These are phyloP conservation scores for Jacaranda mimosifolia DNA, from an alignment of 257 asterid species.

Conservation along the genomic window DNA sequence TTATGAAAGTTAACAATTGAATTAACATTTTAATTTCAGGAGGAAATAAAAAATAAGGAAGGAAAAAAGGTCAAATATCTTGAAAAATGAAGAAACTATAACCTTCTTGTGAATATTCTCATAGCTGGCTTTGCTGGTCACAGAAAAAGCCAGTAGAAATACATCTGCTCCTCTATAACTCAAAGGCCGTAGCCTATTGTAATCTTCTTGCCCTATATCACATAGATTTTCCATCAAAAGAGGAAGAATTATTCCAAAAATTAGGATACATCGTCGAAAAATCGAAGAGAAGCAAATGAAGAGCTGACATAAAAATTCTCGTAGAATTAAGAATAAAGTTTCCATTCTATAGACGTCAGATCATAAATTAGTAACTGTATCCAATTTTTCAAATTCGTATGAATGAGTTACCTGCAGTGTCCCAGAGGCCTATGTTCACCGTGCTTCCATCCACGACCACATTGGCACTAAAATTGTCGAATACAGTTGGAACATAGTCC, in stretches of 20 bases:
- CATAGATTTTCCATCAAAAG: not conserved
- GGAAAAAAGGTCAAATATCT: not conserved
- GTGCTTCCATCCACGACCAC: constrained; percentile 82
- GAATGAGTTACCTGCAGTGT: constrained; percentile 70
- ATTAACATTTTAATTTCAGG: not conserved
- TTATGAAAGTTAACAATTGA: not conserved
- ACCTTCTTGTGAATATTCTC: constrained; percentile 84
- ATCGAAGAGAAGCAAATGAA: no score
- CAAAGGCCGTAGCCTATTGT: constrained; percentile 81
- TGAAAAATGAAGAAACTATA: not conserved
- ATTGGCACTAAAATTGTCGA: constrained; percentile 87
- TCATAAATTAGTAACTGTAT: no score
- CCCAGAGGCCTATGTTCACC: constrained; percentile 90
- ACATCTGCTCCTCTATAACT: constrained; percentile 90
- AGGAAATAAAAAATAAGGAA: not conserved
- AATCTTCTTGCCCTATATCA: constrained; percentile 80
- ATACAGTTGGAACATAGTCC: constrained; percentile 93
- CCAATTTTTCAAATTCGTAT: no score
- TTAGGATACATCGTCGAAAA: no score
- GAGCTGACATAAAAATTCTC: no score
- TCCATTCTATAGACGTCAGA: no score
- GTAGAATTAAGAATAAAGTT: no score
- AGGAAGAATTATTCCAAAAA: no score
- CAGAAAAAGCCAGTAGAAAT: constrained; percentile 74
- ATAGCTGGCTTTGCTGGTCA: constrained; percentile 82